phyloP scores from a whole-genome alignment of 1,284 basidiomycete species.

The Singerocomus inundabilis region DNA sequence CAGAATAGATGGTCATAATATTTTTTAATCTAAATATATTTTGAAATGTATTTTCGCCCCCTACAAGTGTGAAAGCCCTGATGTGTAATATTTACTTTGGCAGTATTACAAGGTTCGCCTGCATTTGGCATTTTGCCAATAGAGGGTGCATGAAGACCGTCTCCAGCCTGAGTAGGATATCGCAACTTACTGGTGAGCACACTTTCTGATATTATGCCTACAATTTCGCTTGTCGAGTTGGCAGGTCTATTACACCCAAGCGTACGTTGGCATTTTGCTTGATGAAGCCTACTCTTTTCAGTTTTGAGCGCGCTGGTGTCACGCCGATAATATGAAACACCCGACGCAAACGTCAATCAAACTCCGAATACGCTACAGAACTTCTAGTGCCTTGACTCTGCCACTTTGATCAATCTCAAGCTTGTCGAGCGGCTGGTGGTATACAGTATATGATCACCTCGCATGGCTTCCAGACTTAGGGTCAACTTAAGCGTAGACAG shows the following conservation, averaged over 20 bases:
- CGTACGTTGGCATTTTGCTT: slow-evolving; percentile 95
- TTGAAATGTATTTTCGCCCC: too few species aligned
- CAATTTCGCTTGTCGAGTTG: slow-evolving; percentile 53
- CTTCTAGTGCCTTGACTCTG: slow-evolving; percentile 89
- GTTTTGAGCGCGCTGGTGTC: background rate
- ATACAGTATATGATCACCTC: slow-evolving; percentile 93
- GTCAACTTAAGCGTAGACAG: slow-evolving; percentile 99
- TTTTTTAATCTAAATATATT: too few species aligned
- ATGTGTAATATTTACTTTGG: too few species aligned
- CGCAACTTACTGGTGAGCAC: slow-evolving; percentile 81
- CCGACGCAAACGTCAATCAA: slow-evolving; percentile 85
- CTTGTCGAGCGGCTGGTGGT: slow-evolving; percentile 93
- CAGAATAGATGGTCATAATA: too few species aligned
- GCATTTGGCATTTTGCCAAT: too few species aligned
- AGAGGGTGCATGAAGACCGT: slow-evolving; percentile 85
- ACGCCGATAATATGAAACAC: background rate
- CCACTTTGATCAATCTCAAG: slow-evolving; percentile 95
- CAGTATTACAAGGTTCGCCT: too few species aligned
- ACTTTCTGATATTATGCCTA: background rate
- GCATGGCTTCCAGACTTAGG: slow-evolving; percentile 87
- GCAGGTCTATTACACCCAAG: slow-evolving; percentile 95
- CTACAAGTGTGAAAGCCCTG: too few species aligned
- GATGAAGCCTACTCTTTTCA: slow-evolving; percentile 41
- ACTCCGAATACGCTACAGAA: slow-evolving; percentile 95
- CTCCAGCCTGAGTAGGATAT: slow-evolving; percentile 92